Conservation (phyloP, 2,329 filamentous ascomycete genomes). For the Berkeleyomyces rouxiae region DNA sequence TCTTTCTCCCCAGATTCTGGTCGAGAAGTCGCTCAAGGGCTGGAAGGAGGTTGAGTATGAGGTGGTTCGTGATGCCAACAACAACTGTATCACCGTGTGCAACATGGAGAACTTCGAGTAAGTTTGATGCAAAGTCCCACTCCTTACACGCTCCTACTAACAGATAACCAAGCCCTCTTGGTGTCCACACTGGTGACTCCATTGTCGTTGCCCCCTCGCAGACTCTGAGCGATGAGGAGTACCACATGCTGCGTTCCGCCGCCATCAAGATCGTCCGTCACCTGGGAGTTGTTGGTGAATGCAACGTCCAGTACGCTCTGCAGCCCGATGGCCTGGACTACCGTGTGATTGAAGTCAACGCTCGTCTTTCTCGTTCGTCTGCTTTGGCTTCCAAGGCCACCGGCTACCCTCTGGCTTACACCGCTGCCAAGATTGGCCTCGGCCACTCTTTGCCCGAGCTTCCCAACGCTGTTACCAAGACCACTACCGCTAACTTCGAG, state of each 20-base stretch:
- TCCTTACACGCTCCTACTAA: conserved; percentile 31
- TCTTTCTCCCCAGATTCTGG: conserved; percentile 85
- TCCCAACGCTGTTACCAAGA: conserved; percentile 95
- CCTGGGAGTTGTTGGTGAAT: conserved; percentile 92
- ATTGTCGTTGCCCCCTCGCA: conserved; percentile 96
- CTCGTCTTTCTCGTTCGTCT: conserved; percentile 91
- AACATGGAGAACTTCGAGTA: conserved; percentile 24
- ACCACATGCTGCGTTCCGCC: conserved; percentile 95
- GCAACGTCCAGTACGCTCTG: conserved; percentile 94
- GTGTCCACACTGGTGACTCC: conserved; percentile 95
- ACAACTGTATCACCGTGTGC: conserved; percentile 98
- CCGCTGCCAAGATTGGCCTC: conserved; percentile 92
- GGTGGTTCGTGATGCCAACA: conserved; percentile 87
- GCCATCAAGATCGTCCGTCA: conserved; percentile 98
- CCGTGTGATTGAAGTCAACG: conserved; percentile 97
- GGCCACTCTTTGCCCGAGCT: conserved; percentile 90
- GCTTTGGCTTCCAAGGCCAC: conserved; percentile 96
- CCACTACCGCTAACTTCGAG: conserved; percentile 97
- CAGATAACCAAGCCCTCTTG: conserved; percentile 67
- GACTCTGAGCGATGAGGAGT: conserved; percentile 94
- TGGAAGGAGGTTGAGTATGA: conserved; percentile 99
- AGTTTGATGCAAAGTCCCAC: neutral
- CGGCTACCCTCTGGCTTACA: conserved; percentile 92
- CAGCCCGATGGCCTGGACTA: conserved; percentile 96
- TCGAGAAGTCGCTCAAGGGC: conserved; percentile 96